phyloP scores from a whole-genome alignment of 257 asterid genomes.

The Scutellaria minor region DNA sequence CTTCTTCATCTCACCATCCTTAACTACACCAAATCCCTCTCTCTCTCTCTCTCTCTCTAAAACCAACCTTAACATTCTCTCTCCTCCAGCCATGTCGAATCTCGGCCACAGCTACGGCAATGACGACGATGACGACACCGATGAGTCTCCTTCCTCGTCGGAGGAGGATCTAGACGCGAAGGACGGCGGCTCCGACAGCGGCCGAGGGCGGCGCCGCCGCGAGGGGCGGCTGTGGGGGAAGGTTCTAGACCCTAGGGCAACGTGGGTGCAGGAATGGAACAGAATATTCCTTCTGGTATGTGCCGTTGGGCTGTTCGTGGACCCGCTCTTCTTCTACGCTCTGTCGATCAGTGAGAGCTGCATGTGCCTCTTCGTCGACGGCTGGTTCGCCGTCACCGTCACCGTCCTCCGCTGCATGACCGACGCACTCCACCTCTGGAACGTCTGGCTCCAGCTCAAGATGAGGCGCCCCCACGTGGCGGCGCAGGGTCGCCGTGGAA shows the following conservation, averaged over 20 bases:
- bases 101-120: constrained; percentile 37
- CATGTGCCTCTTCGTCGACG: constrained; percentile 88
- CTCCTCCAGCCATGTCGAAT: constrained; percentile 44
- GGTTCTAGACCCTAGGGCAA: constrained; percentile 59
- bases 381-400: constrained; percentile 85
- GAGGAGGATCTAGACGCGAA: constrained; percentile 36
- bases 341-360: constrained; percentile 77
- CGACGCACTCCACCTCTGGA: constrained; percentile 80
- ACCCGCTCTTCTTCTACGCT: constrained; percentile 83
- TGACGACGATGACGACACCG: constrained; percentile 30
- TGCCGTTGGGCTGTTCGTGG: constrained; percentile 78
- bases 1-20: constrained; percentile 31
- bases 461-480: constrained; percentile 39
- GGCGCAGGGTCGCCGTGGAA: constrained; percentile 4
- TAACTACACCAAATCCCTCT: neutral
- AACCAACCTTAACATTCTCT: constrained; percentile 17
- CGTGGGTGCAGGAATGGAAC: constrained; percentile 94
- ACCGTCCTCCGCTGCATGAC: constrained; percentile 89
- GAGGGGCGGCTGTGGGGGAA: constrained; percentile 49
- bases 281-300: constrained; percentile 72
- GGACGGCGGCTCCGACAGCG: neutral
- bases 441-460: constrained; percentile 86
- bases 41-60: neutral
- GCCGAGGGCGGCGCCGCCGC: constrained; percentile 29
- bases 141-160: constrained; percentile 20